phyloP scores from a whole-genome alignment of 1,284 basidiomycete species.

The Melampsora americana region DNA sequence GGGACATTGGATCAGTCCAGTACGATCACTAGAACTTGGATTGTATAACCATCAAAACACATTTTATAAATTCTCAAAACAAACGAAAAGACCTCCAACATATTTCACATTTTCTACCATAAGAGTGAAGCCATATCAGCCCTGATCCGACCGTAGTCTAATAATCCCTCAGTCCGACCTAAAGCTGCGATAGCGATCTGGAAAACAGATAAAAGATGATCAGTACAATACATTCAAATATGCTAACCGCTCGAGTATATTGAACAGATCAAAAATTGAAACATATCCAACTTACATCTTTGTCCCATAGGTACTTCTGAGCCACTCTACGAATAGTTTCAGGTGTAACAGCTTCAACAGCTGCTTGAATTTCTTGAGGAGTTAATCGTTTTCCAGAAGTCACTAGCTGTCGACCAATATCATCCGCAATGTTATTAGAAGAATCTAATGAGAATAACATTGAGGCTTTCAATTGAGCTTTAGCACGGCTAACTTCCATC shows the following conservation, averaged over 20 bases:
- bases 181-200: slow-evolving; percentile 76
- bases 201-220: background rate
- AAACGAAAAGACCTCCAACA: slow-evolving; percentile 2
- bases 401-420: slow-evolving; percentile 89
- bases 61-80: background rate
- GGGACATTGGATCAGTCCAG: too few relatives aligned
- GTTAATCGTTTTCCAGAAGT: slow-evolving; percentile 85
- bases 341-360: slow-evolving; percentile 80
- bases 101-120: slow-evolving; percentile 49
- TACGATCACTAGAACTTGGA: too few relatives aligned
- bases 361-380: slow-evolving; percentile 88
- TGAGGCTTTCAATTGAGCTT: slow-evolving; percentile 95
- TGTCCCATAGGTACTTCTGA: slow-evolving; percentile 95
- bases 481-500: slow-evolving; percentile 90
- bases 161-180: slow-evolving; percentile 80
- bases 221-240: slow-evolving; percentile 48
- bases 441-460: slow-evolving; percentile 88
- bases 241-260: too few relatives aligned
- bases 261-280: too few relatives aligned
- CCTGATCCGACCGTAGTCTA: slow-evolving; percentile 56
- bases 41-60: too few relatives aligned
- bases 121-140: slow-evolving; percentile 54
- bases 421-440: slow-evolving; percentile 93
- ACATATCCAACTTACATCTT: slow-evolving; percentile 78
- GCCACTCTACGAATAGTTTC: slow-evolving; percentile 93